Evolutionary conservation across 495 filamentous ascomycete genomes (phyloP).

Genomic region (Penicillium samsonianum): DNA sequence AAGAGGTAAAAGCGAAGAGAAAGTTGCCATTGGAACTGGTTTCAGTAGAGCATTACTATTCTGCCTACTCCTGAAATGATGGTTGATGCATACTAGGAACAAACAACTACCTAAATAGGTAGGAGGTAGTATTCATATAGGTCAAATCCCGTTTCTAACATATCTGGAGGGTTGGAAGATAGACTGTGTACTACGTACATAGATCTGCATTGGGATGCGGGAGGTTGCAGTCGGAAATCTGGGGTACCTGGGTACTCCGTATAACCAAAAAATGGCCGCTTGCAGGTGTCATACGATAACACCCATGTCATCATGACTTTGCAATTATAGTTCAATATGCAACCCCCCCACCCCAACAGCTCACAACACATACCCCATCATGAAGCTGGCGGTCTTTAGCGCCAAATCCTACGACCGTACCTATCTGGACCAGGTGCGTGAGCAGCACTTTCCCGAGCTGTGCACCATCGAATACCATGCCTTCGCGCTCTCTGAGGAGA

Average conservation of each 20-base stretch:
- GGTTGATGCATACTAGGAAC: too few relatives aligned
- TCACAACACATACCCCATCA: slow-evolving; percentile 25
- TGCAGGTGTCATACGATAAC: neutral
- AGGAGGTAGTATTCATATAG: too few relatives aligned
- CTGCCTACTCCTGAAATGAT: too few relatives aligned
- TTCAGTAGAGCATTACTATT: too few relatives aligned
- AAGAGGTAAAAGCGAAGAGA: too few relatives aligned
- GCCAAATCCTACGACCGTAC: slow-evolving; percentile 61
- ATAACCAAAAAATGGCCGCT: neutral
- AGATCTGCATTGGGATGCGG: too few relatives aligned
- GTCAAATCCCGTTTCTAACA: too few relatives aligned
- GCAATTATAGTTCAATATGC: neutral
- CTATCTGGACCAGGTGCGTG: slow-evolving; percentile 44
- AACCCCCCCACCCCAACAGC: neutral
- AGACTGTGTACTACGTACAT: too few relatives aligned
- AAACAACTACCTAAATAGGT: too few relatives aligned
- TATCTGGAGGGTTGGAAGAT: too few relatives aligned
- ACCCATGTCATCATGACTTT: slow-evolving; percentile 7
- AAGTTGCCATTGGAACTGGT: too few relatives aligned
- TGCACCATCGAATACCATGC: slow-evolving; percentile 54
- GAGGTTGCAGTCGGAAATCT: neutral
- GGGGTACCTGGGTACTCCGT: too few relatives aligned
- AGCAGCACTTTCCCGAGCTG: slow-evolving; percentile 25
- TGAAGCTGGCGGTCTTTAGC: slow-evolving; percentile 64
- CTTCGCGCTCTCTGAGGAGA: slow-evolving; percentile 57